phyloP scores from a whole-genome alignment of 139 green algal genomes.

The Pseudopediastrum boryanum region DNA sequence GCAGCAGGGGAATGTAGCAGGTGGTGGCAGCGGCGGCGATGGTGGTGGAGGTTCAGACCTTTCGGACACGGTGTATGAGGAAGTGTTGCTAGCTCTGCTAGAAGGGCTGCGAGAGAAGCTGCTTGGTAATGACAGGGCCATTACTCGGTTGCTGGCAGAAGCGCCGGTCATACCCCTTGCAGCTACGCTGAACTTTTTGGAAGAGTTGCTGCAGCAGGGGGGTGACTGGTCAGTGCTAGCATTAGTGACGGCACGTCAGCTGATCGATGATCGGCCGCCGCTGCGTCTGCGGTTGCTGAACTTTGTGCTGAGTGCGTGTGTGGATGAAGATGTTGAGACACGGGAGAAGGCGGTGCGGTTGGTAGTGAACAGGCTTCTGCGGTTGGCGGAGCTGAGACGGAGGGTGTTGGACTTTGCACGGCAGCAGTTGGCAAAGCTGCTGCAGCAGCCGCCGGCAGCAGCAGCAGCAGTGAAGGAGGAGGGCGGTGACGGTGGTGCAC shows the following conservation, averaged over 20 bases:
- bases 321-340: constrained; percentile 5
- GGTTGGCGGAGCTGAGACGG: constrained; percentile 37
- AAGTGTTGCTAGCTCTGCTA: constrained; percentile 60
- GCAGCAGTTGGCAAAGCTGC: constrained; percentile 39
- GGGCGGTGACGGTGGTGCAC: neutral
- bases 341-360: constrained; percentile 61
- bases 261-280: constrained; percentile 57
- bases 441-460: neutral
- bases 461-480: neutral
- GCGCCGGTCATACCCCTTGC: constrained; percentile 56
- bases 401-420: constrained; percentile 53
- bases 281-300: constrained; percentile 43
- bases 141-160: constrained; percentile 52
- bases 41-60: neutral
- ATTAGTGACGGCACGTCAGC: constrained; percentile 45
- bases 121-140: constrained; percentile 33
- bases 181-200: constrained; percentile 48
- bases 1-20: neutral
- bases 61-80: constrained; percentile 58
- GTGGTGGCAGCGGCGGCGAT: neutral
- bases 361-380: constrained; percentile 64
- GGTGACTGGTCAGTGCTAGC: constrained; percentile 61
- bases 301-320: constrained; percentile 55
- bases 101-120: constrained; percentile 42
- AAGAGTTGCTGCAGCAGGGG: constrained; percentile 31